Conservation (phyloP, 1,139 yeast species). For the Magnusiomyces ingens region DNA sequence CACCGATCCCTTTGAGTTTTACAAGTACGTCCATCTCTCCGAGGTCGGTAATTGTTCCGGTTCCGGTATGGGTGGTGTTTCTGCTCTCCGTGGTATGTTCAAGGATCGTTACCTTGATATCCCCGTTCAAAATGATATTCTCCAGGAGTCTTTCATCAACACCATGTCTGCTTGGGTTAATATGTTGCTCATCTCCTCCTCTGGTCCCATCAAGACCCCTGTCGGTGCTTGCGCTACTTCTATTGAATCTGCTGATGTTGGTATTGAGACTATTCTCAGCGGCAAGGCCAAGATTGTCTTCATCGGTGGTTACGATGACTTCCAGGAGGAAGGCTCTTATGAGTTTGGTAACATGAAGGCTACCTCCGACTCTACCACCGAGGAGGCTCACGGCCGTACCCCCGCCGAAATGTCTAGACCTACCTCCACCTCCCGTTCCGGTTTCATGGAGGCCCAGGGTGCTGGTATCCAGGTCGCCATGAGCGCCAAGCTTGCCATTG, state of each 20-base stretch:
- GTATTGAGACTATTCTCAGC: slow-evolving; percentile 84
- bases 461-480: slow-evolving; percentile 96
- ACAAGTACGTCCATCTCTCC: slow-evolving; percentile 94
- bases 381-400: slow-evolving; percentile 91
- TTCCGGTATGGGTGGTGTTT: slow-evolving; percentile 99
- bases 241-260: slow-evolving; percentile 92
- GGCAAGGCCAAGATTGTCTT: slow-evolving; percentile 94
- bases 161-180: slow-evolving; percentile 99
- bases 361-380: slow-evolving; percentile 81
- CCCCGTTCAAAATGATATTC: slow-evolving; percentile 93
- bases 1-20: slow-evolving; percentile 97
- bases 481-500: slow-evolving; percentile 88
- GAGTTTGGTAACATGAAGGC: slow-evolving; percentile 99
- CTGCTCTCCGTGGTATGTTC: slow-evolving; percentile 96
- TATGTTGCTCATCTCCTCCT: slow-evolving; percentile 92
- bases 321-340: slow-evolving; percentile 98
- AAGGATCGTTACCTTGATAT: slow-evolving; percentile 85
- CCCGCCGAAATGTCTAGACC: slow-evolving; percentile 99
- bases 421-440: slow-evolving; percentile 88
- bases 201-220: slow-evolving; percentile 98
- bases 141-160: slow-evolving; percentile 96
- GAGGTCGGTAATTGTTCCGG: slow-evolving; percentile 99
- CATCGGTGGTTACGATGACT: slow-evolving; percentile 98
- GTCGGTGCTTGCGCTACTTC: slow-evolving; percentile 99
- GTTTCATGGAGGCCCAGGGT: slow-evolving; percentile 99